Conservation (phyloP, 441 rosid genomes). For the Gossypium schwendimanii region DNA sequence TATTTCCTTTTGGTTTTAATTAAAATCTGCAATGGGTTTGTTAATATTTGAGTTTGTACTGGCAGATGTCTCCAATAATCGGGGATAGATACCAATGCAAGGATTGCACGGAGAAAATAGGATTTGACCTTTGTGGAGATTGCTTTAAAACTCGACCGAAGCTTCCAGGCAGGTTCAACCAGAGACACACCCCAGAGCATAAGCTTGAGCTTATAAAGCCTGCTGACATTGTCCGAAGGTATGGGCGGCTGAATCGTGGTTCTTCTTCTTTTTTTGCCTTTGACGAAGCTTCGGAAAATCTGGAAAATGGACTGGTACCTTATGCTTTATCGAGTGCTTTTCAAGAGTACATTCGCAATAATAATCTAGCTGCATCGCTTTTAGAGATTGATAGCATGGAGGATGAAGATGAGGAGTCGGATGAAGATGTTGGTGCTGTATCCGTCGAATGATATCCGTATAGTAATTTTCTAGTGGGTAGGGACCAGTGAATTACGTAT, state of each 20-base stretch:
- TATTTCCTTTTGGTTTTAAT: neutral
- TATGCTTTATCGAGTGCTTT: neutral
- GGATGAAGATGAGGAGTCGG: conserved; percentile 12
- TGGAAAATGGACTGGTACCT: conserved; percentile 14
- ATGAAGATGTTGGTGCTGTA: conserved; percentile 9
- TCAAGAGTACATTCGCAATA: conserved; percentile 8
- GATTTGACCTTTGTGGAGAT: conserved; percentile 78
- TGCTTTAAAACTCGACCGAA: conserved; percentile 52
- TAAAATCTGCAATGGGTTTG: neutral
- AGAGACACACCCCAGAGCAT: conserved; percentile 74
- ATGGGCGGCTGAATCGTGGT: conserved; percentile 4
- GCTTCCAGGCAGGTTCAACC: conserved; percentile 76
- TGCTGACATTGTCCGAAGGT: neutral
- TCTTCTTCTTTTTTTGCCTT: neutral
- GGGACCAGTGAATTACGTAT: neutral
- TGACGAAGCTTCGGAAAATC: neutral
- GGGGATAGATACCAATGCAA: conserved; percentile 67
- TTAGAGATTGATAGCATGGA: neutral
- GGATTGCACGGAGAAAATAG: conserved; percentile 54
- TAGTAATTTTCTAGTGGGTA: neutral
- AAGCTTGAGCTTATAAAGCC: conserved; percentile 27
- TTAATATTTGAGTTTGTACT: conserved; percentile 9
- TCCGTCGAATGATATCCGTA: neutral
- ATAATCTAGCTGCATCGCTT: neutral
- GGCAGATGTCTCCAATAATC: conserved; percentile 56